Evolutionary conservation across 75 land plant genomes (phyloP), one percentile per base, ranked within the genome.

Genomic region (Selaginella tamariscina): DNA sequence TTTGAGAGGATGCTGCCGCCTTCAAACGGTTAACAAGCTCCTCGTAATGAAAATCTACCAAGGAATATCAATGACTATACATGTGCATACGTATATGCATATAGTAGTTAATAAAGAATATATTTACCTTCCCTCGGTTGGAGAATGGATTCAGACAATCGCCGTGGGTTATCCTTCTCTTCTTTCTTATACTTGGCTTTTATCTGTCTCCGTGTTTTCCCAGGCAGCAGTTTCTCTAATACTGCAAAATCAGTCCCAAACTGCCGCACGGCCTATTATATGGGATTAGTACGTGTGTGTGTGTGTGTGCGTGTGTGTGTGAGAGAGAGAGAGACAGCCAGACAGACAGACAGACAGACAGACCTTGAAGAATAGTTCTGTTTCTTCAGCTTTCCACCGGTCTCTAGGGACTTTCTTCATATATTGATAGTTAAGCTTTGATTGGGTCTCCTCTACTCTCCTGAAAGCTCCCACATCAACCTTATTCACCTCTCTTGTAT

Each of bases 311-410:
- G 5, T 39, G 5, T 39, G 49, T 39, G n/a, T n/a, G n/a, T n/a
- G n/a, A n/a, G n/a, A n/a, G n/a, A n/a, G n/a, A n/a, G n/a, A n/a
- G n/a, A n/a, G n/a, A n/a, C n/a, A n/a, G n/a, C n/a, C n/a, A n/a
- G n/a, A n/a, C n/a, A n/a, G n/a, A n/a, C n/a, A n/a, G n/a, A n/a
- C n/a, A n/a, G n/a, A n/a, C n/a, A 23, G 24, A 11, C 60, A 56
- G 78, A 91, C 96, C 97, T 84, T 67, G 74, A 86, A 91, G 39
- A 91, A 88, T 70, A 85, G 54, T 32, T 88, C 87, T n/a, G 97
- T 88, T 24, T 91, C 89, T 49, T 80, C 74, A 39, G 80, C 73
- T 27, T 80, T 79, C 97, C 97, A 91, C 54, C 80, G 76, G 26
- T 65, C 64, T 2, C 26, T 72, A 5, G 82, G 81, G 57, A 79